These are phyloP conservation scores for Pythium brassicae DNA, from an alignment of 352 stramenopile genomes.

Conservation along the genomic window DNA sequence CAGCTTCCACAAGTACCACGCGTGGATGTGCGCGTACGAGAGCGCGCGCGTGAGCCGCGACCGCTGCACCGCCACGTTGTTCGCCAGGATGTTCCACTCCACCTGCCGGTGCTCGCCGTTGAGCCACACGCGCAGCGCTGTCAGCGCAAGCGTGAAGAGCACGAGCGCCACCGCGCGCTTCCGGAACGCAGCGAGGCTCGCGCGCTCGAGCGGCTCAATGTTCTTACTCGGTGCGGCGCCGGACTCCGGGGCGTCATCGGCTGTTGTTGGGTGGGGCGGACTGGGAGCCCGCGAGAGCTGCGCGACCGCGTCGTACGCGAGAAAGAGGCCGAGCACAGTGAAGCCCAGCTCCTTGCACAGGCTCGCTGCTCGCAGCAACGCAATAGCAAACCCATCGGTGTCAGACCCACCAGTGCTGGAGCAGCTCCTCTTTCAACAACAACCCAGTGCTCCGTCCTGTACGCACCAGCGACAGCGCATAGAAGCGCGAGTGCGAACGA, in stretches of 20 bases:
- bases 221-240: not conserved
- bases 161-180: slow-evolving; percentile 14
- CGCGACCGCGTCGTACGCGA: slow-evolving; percentile 37
- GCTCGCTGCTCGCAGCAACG: slow-evolving; percentile 27
- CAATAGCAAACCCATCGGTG: not conserved
- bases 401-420: not conserved
- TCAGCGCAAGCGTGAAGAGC: slow-evolving; percentile 17
- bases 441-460: no score
- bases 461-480: slow-evolving; percentile 15
- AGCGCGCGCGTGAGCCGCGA: slow-evolving; percentile 32
- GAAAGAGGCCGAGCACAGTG: slow-evolving; percentile 74
- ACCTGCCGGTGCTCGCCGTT: slow-evolving; percentile 69
- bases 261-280: not conserved
- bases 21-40: slow-evolving; percentile 85
- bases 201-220: not conserved
- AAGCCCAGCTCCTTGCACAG: slow-evolving; percentile 89
- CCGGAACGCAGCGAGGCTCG: not conserved
- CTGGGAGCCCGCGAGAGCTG: slow-evolving; percentile 18
- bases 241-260: no score
- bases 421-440: no score
- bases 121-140: slow-evolving; percentile 40
- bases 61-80: slow-evolving; percentile 67
- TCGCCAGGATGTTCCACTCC: slow-evolving; percentile 85
- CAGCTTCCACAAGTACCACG: slow-evolving; percentile 87
- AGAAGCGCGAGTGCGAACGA: slow-evolving; percentile 7